A percentile compares a stretch with the other conserved stretches of the same genome.
These are phyloP conservation scores for Avena atlantica DNA, from an alignment of 176 grass and related monocot species.

Conservation along the genomic window DNA sequence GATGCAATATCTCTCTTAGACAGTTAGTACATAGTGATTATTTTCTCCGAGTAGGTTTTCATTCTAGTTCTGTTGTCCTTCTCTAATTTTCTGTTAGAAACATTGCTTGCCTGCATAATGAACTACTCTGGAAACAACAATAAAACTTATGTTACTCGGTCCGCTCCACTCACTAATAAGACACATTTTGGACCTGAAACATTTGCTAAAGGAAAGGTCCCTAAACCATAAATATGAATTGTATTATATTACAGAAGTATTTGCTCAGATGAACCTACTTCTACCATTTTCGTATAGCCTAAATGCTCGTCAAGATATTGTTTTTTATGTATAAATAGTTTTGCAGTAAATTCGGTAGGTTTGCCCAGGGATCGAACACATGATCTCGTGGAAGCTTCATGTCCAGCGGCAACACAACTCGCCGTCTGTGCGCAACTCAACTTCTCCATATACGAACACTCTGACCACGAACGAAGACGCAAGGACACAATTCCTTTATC, in stretches of 20 bases:
- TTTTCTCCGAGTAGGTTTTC: background rate
- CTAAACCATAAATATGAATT: background rate
- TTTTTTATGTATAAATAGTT: background rate
- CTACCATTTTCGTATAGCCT: conserved; percentile 2
- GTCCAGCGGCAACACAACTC: too few species aligned
- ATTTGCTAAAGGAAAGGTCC: background rate
- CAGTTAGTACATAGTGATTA: conserved; percentile 3
- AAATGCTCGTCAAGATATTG: background rate
- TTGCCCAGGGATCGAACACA: too few species aligned
- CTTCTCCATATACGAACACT: too few species aligned
- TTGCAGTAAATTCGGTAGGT: background rate
- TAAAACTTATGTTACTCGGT: background rate
- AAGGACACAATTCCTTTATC: too few species aligned
- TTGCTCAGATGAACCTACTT: background rate
- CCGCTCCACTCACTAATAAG: background rate
- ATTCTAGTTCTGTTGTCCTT: background rate
- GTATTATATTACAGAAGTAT: background rate
- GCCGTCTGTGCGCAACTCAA: too few species aligned
- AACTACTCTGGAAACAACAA: background rate
- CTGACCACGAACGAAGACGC: too few species aligned
- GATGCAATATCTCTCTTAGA: background rate
- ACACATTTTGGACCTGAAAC: background rate
- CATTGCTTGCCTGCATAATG: conserved; percentile 7
- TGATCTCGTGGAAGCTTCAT: too few species aligned
- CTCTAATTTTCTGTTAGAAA: background rate